These are phyloP conservation scores for Climacium dendroides DNA, from an alignment of 225 moss, liverwort and hornwort genomes.

Conservation along the genomic window DNA sequence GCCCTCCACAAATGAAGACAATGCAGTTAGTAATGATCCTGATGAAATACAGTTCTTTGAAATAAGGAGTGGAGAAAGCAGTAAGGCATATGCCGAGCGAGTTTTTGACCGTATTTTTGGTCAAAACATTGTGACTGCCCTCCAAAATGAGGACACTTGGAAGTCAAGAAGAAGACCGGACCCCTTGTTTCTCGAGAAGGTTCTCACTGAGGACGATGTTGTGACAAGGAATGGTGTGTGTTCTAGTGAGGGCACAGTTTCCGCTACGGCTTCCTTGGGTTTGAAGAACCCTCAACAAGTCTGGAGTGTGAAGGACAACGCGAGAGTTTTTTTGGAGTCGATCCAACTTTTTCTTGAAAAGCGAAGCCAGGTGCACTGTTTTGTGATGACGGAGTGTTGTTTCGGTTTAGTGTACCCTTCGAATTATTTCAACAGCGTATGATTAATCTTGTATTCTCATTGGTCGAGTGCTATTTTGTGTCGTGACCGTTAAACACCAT, in stretches of 20 bases:
- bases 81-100: conserved; percentile 52
- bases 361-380: conserved; percentile 45
- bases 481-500: not conserved
- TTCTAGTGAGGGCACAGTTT: conserved; percentile 27
- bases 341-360: conserved; percentile 56
- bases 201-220: conserved; percentile 23
- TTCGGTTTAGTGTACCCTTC: not conserved
- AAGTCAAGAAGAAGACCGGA: conserved; percentile 74
- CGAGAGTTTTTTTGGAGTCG: conserved; percentile 67
- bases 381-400: not conserved
- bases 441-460: not conserved
- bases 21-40: conserved; percentile 43
- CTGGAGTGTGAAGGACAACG: conserved; percentile 79
- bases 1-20: conserved; percentile 37
- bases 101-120: conserved; percentile 94
- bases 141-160: conserved; percentile 94
- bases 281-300: conserved; percentile 77
- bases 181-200: conserved; percentile 69
- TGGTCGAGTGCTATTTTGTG: not conserved
- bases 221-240: conserved; percentile 22
- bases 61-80: conserved; percentile 51
- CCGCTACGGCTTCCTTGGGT: conserved; percentile 57
- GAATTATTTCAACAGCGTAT: not conserved
- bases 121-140: conserved; percentile 76
- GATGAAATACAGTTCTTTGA: conserved; percentile 75